Evolutionary conservation across 2,329 filamentous ascomycete genomes (phyloP), one percentile per base, ranked within the genome.

Genomic region (Penicillium sp.): DNA sequence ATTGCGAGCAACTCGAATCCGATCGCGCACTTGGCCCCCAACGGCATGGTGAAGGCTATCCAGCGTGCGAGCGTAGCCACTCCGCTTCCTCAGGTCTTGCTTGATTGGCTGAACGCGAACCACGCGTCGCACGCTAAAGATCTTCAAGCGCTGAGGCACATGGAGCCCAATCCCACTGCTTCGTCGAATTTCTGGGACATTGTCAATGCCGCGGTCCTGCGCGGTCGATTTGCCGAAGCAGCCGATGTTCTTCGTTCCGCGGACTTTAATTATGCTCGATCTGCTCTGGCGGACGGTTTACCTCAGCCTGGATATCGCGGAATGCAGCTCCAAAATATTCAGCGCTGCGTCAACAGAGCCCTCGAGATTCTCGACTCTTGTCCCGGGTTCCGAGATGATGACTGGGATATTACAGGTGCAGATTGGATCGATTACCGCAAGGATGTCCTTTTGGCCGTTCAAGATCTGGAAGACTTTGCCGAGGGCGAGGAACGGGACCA

Each of bases 361-460:
- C 79, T 86, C 39, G 75, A 83, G 24, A 74, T 90, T 38, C 75
- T 97, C 33, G 80, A 85, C 47, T 76, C 79, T 33, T 95, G 87
- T 57, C 91, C 91, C 5, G 84, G 80, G 4, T 68, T 81, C 26
- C 76, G 74, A 45, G 70, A 73, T 40, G 63, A 66, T 39, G 82
- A 91, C 64, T 97, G 91, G 91, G 84, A 95, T 58, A 81, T 93
- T 41, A 84, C 82, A 63, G 85, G 84, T 49, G 80, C 81, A 54
- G 86, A 91, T 50, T 97, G 91, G 91, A 82, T 79, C 12, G 70
- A 93, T 35, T 97, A 93, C 71, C 82, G 91, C 45, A 82, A 87
- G 54, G 82, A 86, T 46, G 82, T 89, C 12, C 77, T 81, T 38
- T 80, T 83, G 29, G 82, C 85, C 3, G 72, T 88, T 46, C 79